Evolutionary conservation across 257 asterid genomes (phyloP).

Genomic region (Ocimum tenuiflorum): DNA sequence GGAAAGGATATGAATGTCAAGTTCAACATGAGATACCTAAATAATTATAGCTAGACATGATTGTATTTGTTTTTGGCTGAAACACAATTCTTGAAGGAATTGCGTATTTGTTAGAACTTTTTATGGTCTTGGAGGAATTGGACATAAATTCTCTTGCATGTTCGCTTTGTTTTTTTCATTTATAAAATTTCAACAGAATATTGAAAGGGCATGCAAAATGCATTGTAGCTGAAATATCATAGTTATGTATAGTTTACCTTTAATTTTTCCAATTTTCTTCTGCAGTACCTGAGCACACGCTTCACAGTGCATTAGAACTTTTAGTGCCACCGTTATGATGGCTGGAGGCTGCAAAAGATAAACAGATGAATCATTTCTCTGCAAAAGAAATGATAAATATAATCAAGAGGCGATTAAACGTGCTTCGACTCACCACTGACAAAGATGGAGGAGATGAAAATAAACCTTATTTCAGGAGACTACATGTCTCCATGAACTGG

Average conservation of each 20-base stretch:
- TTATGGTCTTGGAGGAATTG: neutral
- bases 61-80: neutral
- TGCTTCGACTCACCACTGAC: neutral
- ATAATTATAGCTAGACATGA: neutral
- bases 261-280: constrained; percentile 52
- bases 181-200: neutral
- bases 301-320: constrained; percentile 85
- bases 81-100: too few relatives aligned
- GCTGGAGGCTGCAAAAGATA: constrained; percentile 51
- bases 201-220: neutral
- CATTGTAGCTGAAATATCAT: neutral
- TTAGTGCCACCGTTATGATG: constrained; percentile 51
- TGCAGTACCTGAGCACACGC: constrained; percentile 77
- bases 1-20: neutral
- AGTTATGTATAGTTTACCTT: constrained; percentile 36
- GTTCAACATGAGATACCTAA: neutral
- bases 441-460: neutral
- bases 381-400: too few relatives aligned
- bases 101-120: neutral
- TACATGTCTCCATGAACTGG: neutral
- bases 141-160: neutral
- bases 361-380: neutral
- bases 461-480: too few relatives aligned
- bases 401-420: neutral
- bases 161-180: neutral